Evolutionary conservation across 2,329 filamentous ascomycete species (phyloP).

Genomic region (Fusarium buxicola): DNA sequence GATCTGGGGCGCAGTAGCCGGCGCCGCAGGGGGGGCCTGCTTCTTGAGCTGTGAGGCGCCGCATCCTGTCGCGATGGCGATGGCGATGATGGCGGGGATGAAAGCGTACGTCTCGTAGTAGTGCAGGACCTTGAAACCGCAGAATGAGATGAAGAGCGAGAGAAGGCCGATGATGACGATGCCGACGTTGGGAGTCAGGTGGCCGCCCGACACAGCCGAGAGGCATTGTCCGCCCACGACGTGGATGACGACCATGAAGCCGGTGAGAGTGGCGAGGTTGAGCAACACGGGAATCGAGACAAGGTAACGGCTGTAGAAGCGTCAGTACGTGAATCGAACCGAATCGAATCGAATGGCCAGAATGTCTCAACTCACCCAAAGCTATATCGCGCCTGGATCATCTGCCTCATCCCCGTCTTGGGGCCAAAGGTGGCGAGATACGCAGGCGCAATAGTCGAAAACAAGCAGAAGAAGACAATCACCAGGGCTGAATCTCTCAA

Average conservation of each 20-base stretch:
- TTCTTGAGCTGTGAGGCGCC: constrained; percentile 62
- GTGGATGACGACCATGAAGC: constrained; percentile 72
- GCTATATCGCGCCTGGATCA: constrained; percentile 72
- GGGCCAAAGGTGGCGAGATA: constrained; percentile 69
- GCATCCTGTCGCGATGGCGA: constrained; percentile 66
- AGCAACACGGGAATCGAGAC: constrained; percentile 70
- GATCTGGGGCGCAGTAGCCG: constrained; percentile 59
- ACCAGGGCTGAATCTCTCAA: constrained; percentile 68
- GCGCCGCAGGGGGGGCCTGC: constrained; percentile 56
- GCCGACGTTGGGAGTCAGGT: constrained; percentile 64
- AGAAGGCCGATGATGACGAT: constrained; percentile 71
- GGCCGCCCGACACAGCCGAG: constrained; percentile 62
- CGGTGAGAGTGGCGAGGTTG: constrained; percentile 71
- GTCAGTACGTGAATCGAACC: constrained; percentile 15
- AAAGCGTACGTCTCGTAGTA: constrained; percentile 69
- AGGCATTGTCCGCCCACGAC: constrained; percentile 71
- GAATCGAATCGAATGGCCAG: no score
- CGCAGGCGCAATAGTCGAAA: constrained; percentile 65
- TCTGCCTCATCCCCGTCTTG: constrained; percentile 73
- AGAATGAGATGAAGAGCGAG: constrained; percentile 70
- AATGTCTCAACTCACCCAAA: constrained; percentile 60
- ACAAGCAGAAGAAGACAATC: constrained; percentile 72
- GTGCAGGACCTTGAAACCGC: constrained; percentile 68
- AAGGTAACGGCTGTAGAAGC: constrained; percentile 59
- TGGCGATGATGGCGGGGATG: constrained; percentile 65